phyloP scores from a whole-genome alignment of 345 rosid genomes.

The Lenwebbia sp. region DNA sequence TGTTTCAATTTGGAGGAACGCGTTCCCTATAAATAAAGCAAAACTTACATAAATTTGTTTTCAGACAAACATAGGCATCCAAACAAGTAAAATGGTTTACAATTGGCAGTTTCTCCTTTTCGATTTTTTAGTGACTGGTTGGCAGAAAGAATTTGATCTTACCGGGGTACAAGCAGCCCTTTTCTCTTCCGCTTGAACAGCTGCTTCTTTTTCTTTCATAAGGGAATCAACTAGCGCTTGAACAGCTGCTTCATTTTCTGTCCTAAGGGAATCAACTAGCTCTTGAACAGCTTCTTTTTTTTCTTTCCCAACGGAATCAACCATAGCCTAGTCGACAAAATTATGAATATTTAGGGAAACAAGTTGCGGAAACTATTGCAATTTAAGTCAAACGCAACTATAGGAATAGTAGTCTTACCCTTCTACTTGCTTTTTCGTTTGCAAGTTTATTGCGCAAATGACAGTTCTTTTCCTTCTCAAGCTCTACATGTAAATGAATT shows the following conservation, averaged over 20 bases:
- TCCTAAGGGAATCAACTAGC: slow-evolving; percentile 1
- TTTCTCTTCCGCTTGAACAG: no score
- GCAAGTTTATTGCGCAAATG: slow-evolving; percentile 35
- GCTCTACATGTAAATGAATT: slow-evolving; percentile 17
- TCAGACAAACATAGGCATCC: neutral
- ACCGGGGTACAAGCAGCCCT: slow-evolving; percentile 56
- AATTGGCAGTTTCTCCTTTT: slow-evolving; percentile 63
- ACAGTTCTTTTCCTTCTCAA: slow-evolving; percentile 31
- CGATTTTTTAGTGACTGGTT: slow-evolving; percentile 52
- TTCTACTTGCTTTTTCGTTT: slow-evolving; percentile 31
- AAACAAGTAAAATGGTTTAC: slow-evolving; percentile 9
- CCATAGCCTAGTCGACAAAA: slow-evolving; percentile 35
- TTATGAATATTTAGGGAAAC: neutral
- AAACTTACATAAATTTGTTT: neutral
- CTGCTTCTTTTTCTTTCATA: neutral
- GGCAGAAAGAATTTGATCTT: neutral
- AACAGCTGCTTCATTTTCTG: slow-evolving; percentile 30
- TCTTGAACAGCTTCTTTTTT: slow-evolving; percentile 11
- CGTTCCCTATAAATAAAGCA: slow-evolving; percentile 38
- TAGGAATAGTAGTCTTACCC: slow-evolving; percentile 19
- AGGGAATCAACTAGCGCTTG: neutral
- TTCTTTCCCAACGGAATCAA: slow-evolving; percentile 20
- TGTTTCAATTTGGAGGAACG: slow-evolving; percentile 49
- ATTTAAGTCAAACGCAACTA: neutral
- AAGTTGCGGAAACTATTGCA: neutral